A percentile compares a stretch with the other conserved stretches of the same genome.
Evolutionary conservation across 805 yeast genomes (phyloP).

Genomic region (Kuraishia floccosa): DNA sequence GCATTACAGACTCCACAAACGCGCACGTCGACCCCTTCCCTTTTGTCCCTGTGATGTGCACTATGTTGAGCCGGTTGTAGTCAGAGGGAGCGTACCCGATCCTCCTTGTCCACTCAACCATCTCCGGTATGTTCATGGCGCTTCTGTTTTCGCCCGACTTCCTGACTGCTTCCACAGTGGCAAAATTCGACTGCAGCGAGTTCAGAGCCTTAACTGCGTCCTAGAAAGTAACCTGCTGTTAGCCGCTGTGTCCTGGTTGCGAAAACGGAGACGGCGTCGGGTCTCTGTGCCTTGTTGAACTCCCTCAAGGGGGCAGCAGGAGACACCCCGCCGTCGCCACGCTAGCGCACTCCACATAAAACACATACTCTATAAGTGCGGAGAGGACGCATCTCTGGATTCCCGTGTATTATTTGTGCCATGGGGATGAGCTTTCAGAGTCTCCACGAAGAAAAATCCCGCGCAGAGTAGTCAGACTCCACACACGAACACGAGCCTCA

Average conservation of each 20-base stretch:
- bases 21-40: conserved; percentile 99
- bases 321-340: too few species aligned
- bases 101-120: conserved; percentile 69
- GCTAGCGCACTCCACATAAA: too few species aligned
- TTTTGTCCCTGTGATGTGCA: conserved; percentile 95
- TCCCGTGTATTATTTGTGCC: too few species aligned
- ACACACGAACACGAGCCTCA: too few species aligned
- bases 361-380: too few species aligned
- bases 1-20: conserved; percentile 70
- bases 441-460: too few species aligned
- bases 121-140: conserved; percentile 70
- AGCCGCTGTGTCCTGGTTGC: background rate
- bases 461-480: too few species aligned
- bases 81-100: conserved; percentile 58
- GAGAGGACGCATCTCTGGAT: too few species aligned
- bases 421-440: too few species aligned
- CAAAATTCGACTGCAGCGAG: conserved; percentile 82
- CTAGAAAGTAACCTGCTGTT: conserved; percentile 14
- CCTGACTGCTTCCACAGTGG: conserved; percentile 75
- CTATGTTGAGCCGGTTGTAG: conserved; percentile 61
- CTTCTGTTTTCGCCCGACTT: conserved; percentile 56
- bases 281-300: too few species aligned
- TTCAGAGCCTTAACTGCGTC: conserved; percentile 85
- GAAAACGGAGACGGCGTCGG: too few species aligned
- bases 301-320: too few species aligned